These are phyloP conservation scores for Eucommia ulmoides DNA, from an alignment of 257 asterid genomes.

Conservation along the genomic window DNA sequence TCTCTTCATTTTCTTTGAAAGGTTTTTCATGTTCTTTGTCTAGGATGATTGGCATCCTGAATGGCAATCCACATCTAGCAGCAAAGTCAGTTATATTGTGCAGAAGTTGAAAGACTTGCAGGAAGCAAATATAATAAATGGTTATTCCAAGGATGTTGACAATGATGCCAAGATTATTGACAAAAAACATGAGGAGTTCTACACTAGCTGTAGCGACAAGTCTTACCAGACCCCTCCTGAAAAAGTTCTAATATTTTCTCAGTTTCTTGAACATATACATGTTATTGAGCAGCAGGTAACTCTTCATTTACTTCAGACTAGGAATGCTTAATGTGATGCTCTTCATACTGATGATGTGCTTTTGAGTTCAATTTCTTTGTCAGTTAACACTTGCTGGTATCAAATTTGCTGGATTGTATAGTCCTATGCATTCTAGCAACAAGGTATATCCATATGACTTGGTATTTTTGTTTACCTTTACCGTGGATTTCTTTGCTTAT, in stretches of 20 bases:
- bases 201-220: slow-evolving; percentile 17
- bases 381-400: slow-evolving; percentile 71
- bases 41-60: slow-evolving; percentile 99
- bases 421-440: slow-evolving; percentile 72
- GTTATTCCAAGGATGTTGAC: slow-evolving; percentile 15
- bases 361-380: slow-evolving; percentile 10
- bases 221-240: slow-evolving; percentile 24
- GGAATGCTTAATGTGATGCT: slow-evolving; percentile 6
- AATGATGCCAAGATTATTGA: slow-evolving; percentile 16
- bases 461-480: slow-evolving; percentile 4
- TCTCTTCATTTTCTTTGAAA: too few relatives aligned
- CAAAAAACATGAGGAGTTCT: slow-evolving; percentile 17
- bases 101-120: slow-evolving; percentile 42
- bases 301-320: slow-evolving; percentile 9
- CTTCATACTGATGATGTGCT: slow-evolving; percentile 15
- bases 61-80: slow-evolving; percentile 98
- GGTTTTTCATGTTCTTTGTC: slow-evolving; percentile 8
- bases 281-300: slow-evolving; percentile 87
- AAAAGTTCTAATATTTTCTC: slow-evolving; percentile 90
- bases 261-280: slow-evolving; percentile 97
- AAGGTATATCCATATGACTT: slow-evolving; percentile 38
- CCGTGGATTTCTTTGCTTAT: slow-evolving; percentile 2
- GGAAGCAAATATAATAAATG: slow-evolving; percentile 41
- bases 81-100: slow-evolving; percentile 78
- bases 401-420: slow-evolving; percentile 75